These are phyloP conservation scores for Melampsora americana DNA, from an alignment of 1,284 basidiomycete species.

Conservation along the genomic window DNA sequence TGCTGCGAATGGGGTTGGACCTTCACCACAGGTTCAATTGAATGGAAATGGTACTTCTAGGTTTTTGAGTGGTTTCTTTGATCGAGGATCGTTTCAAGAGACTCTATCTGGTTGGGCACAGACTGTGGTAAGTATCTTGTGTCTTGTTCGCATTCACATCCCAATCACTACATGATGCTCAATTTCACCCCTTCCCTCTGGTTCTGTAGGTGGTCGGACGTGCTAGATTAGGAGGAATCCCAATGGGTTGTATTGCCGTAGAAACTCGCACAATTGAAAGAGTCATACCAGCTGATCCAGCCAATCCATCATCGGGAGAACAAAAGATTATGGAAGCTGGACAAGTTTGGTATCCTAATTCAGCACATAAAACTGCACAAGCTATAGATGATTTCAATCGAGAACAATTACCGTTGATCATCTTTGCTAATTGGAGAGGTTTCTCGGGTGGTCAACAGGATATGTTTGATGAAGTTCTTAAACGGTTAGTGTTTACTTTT, in stretches of 20 bases:
- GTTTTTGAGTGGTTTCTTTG: constrained; percentile 89
- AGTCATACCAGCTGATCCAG: constrained; percentile 96
- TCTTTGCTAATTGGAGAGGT: constrained; percentile 99
- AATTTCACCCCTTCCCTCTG: background rate
- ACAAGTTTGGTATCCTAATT: constrained; percentile 97
- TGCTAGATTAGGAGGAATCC: constrained; percentile 92
- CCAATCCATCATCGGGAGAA: constrained; percentile 94
- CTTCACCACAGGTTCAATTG: background rate
- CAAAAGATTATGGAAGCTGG: constrained; percentile 98
- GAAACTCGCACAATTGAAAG: constrained; percentile 97
- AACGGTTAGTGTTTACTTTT: constrained; percentile 48
- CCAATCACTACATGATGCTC: background rate
- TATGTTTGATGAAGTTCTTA: constrained; percentile 63
- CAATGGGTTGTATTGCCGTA: constrained; percentile 95
- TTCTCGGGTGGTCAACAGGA: constrained; percentile 99
- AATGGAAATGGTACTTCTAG: constrained; percentile 58
- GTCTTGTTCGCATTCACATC: background rate
- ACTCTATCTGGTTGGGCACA: constrained; percentile 95
- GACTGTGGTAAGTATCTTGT: constrained; percentile 65
- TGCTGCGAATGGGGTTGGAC: background rate
- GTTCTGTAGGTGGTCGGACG: constrained; percentile 68
- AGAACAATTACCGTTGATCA: constrained; percentile 92
- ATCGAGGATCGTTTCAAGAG: constrained; percentile 93
- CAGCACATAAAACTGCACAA: constrained; percentile 99
- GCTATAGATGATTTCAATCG: constrained; percentile 98